These are phyloP conservation scores for Oryza meridionalis DNA, from an alignment of 176 grass and related monocot species.

Conservation along the genomic window DNA sequence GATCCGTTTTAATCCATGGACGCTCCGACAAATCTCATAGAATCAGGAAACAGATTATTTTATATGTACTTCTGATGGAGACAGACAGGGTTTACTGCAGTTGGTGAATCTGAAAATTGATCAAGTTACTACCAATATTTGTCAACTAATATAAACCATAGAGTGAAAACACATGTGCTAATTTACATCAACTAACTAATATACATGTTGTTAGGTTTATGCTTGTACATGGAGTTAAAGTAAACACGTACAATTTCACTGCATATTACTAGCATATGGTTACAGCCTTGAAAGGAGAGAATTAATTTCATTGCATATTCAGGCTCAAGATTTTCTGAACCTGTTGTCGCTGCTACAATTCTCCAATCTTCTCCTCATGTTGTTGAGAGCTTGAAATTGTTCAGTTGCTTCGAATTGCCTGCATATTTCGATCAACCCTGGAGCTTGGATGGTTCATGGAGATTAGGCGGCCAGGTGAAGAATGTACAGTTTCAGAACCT, in stretches of 20 bases:
- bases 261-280: constrained; percentile 8
- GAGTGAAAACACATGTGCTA: not conserved
- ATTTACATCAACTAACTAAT: constrained; percentile 10
- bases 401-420: not conserved
- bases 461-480: not conserved
- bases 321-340: constrained; percentile 12
- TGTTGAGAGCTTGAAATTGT: not conserved
- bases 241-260: constrained; percentile 30
- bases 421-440: not conserved
- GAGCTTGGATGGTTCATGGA: not conserved
- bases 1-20: constrained; percentile 33
- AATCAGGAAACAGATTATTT: constrained; percentile 6
- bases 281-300: not conserved
- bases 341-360: not conserved
- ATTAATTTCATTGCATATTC: not conserved
- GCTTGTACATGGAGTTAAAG: constrained; percentile 17
- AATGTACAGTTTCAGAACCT: constrained; percentile 23
- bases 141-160: not conserved
- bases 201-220: constrained; percentile 27
- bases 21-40: constrained; percentile 13
- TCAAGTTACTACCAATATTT: not conserved
- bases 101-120: not conserved
- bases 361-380: constrained; percentile 16
- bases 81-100: constrained; percentile 42
- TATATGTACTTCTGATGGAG: not conserved